These are phyloP conservation scores for Naganishia sp. DNA, from an alignment of 1,284 basidiomycete genomes.

Conservation along the genomic window DNA sequence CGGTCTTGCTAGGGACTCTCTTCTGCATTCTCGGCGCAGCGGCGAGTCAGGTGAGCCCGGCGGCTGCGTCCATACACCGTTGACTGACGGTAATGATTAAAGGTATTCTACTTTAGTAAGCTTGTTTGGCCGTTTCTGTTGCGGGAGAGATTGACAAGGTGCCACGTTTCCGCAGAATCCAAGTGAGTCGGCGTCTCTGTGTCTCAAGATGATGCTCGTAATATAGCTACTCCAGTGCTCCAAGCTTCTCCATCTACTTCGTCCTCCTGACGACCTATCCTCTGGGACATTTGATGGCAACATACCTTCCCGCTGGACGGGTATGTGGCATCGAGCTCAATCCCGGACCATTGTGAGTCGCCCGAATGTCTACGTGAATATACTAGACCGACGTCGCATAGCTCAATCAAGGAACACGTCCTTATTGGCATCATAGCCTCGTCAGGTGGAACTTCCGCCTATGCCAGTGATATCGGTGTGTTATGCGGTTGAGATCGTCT, in stretches of 20 bases:
- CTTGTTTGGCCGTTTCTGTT: constrained; percentile 18
- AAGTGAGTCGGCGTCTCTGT: constrained; percentile 10
- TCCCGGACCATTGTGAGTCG: constrained; percentile 58
- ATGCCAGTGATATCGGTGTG: constrained; percentile 53
- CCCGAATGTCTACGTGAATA: constrained; percentile 30
- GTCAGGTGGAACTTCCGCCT: constrained; percentile 54
- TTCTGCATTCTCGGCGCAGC: constrained; percentile 60
- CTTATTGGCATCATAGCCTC: constrained; percentile 54
- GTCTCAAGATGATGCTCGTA: neutral
- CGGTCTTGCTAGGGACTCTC: constrained; percentile 57
- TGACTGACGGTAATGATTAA: neutral
- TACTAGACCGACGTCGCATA: neutral
- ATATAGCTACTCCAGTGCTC: constrained; percentile 46
- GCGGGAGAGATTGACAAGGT: neutral
- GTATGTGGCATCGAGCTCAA: constrained; percentile 54
- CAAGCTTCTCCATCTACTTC: constrained; percentile 59
- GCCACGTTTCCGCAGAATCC: neutral
- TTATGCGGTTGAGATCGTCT: constrained; percentile 8
- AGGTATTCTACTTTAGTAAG: constrained; percentile 56
- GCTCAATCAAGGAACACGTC: constrained; percentile 34
- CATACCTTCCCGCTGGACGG: constrained; percentile 47
- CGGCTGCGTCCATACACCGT: neutral
- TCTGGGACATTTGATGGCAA: constrained; percentile 53
- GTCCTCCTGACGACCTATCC: constrained; percentile 58
- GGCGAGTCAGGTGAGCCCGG: constrained; percentile 38